Evolutionary conservation across 495 filamentous ascomycete genomes (phyloP).

Genomic region (Podospora tetraspora): DNA sequence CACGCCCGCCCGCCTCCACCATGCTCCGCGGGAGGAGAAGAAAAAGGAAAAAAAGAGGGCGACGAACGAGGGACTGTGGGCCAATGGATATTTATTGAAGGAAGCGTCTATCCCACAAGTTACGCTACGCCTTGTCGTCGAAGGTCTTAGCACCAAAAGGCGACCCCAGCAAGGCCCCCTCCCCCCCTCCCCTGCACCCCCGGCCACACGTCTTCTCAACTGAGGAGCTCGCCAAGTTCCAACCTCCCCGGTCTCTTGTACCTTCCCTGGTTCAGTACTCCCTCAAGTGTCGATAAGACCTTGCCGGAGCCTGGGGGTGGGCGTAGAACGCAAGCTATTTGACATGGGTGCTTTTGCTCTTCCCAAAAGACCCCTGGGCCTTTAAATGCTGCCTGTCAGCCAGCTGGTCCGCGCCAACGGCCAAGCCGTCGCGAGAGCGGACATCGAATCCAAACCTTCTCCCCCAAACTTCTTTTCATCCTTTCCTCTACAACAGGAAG

Average conservation of each 20-base stretch:
- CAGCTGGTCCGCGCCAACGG: slow-evolving; percentile 19
- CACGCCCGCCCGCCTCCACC: slow-evolving; percentile 6
- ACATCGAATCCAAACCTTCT: slow-evolving; percentile 16
- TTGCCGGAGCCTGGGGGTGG: slow-evolving; percentile 5
- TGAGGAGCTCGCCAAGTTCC: not conserved
- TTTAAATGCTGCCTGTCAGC: slow-evolving; percentile 16
- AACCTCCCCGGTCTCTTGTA: slow-evolving; percentile 7
- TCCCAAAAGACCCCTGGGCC: not conserved
- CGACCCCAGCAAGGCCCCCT: slow-evolving; percentile 19
- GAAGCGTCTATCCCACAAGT: slow-evolving; percentile 13
- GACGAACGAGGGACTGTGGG: slow-evolving; percentile 3
- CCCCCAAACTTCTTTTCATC: slow-evolving; percentile 4
- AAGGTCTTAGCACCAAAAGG: slow-evolving; percentile 23
- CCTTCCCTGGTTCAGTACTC: slow-evolving; percentile 4
- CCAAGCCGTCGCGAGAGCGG: slow-evolving; percentile 15
- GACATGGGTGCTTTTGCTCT: slow-evolving; percentile 11
- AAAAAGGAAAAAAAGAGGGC: slow-evolving; percentile 10
- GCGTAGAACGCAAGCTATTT: slow-evolving; percentile 6
- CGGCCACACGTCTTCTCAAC: slow-evolving; percentile 16
- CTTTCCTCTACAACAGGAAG: slow-evolving; percentile 8
- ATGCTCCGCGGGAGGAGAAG: not conserved
- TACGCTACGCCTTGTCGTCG: slow-evolving; percentile 15
- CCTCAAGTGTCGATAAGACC: slow-evolving; percentile 16
- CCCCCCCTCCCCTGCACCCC: slow-evolving; percentile 23
- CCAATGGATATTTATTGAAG: slow-evolving; percentile 25